Evolutionary conservation across 1,284 basidiomycete genomes (phyloP).

Genomic region (Rhizoctonia solani): DNA sequence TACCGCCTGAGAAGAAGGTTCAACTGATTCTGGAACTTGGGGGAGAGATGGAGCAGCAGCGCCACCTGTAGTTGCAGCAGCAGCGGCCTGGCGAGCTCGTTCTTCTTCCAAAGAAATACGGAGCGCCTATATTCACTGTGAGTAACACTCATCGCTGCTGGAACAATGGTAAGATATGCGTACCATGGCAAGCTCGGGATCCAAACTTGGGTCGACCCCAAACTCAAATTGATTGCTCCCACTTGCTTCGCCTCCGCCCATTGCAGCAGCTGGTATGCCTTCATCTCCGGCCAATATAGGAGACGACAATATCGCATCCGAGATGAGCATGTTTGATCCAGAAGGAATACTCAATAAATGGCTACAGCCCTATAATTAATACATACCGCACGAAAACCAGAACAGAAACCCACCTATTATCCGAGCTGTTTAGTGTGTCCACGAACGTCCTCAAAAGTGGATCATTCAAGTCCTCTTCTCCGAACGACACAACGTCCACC

Average conservation of each 20-base stretch:
- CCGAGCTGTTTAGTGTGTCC: slow-evolving; percentile 73
- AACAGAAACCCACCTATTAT: slow-evolving; percentile 74
- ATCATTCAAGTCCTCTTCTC: slow-evolving; percentile 60
- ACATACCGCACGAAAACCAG: slow-evolving; percentile 11
- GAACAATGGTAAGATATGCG: slow-evolving; percentile 41
- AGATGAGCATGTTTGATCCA: slow-evolving; percentile 72
- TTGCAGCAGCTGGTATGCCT: slow-evolving; percentile 52
- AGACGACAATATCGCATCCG: slow-evolving; percentile 81
- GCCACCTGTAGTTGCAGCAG: slow-evolving; percentile 47
- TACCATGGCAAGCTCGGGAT: slow-evolving; percentile 98
- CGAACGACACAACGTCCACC: slow-evolving; percentile 86
- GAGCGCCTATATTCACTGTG: slow-evolving; percentile 66
- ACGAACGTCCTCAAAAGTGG: slow-evolving; percentile 74
- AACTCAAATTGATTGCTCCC: slow-evolving; percentile 74
- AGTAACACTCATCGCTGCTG: not conserved
- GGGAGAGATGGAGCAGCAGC: slow-evolving; percentile 38
- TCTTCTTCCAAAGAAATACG: slow-evolving; percentile 99
- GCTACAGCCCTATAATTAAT: slow-evolving; percentile 50
- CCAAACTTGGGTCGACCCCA: slow-evolving; percentile 91
- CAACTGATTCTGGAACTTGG: slow-evolving; percentile 35
- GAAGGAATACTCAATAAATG: slow-evolving; percentile 84
- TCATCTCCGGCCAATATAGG: slow-evolving; percentile 83
- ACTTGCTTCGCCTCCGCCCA: slow-evolving; percentile 53
- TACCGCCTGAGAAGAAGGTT: slow-evolving; percentile 45
- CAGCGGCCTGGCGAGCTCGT: slow-evolving; percentile 81